Evolutionary conservation across 805 yeast genomes (phyloP).

Genomic region (Metschnikowia koreensis): DNA sequence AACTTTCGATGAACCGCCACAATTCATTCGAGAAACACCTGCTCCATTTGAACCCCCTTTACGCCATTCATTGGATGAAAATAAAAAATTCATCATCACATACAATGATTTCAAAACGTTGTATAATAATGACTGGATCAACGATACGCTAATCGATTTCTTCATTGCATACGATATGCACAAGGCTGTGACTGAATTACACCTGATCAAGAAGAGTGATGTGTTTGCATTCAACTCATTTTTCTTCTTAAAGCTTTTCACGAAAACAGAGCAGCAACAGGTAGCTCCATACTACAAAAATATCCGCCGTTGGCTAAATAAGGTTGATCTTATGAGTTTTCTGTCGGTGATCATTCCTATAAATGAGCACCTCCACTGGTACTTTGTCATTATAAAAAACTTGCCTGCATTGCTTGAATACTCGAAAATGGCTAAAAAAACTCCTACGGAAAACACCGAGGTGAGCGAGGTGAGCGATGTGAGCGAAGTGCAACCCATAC

Average conservation of each 20-base stretch:
- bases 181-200: constrained; percentile 23
- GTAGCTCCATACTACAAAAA: constrained; percentile 50
- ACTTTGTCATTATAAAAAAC: constrained; percentile 67
- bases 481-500: not conserved
- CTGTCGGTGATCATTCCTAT: constrained; percentile 75
- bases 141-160: constrained; percentile 85
- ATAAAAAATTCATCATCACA: constrained; percentile 53
- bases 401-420: constrained; percentile 33
- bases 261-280: constrained; percentile 23
- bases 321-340: constrained; percentile 55
- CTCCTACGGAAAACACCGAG: not conserved
- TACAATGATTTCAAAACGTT: constrained; percentile 76
- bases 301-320: constrained; percentile 76
- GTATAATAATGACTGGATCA: constrained; percentile 80
- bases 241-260: constrained; percentile 66
- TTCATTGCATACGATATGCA: constrained; percentile 62
- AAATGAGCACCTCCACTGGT: constrained; percentile 85
- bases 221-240: constrained; percentile 75
- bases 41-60: constrained; percentile 46
- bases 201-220: constrained; percentile 31
- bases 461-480: constrained; percentile 4
- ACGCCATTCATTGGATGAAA: constrained; percentile 52
- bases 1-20: not conserved
- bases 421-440: not conserved
- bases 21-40: constrained; percentile 24